Conservation (phyloP, 163 green algal species). For the Prototheca cutis region DNA sequence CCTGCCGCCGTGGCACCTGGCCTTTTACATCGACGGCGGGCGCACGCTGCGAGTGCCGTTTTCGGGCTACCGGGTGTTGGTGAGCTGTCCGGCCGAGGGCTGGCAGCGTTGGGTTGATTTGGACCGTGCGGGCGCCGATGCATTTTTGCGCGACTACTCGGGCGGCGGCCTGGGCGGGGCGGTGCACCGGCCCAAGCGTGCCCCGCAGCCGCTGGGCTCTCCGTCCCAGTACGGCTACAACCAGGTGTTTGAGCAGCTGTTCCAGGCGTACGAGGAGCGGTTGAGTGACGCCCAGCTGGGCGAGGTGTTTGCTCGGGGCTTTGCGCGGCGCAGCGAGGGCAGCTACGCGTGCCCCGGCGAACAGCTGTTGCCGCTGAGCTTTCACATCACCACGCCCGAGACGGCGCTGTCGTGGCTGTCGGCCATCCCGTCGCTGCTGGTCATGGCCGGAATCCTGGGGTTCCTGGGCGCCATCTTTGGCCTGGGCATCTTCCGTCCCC, state of each 20-base stretch:
- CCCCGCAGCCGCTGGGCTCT: slow-evolving; percentile 6
- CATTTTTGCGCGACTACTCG: slow-evolving; percentile 41
- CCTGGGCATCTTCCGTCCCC: slow-evolving; percentile 42
- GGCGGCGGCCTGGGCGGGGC: slow-evolving; percentile 19
- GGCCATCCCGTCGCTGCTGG: too few relatives aligned
- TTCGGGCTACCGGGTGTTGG: slow-evolving; percentile 38
- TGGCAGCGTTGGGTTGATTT: slow-evolving; percentile 37
- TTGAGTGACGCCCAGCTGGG: slow-evolving; percentile 7
- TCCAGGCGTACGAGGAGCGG: slow-evolving; percentile 60
- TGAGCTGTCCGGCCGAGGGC: slow-evolving; percentile 29
- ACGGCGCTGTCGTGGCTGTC: too few relatives aligned
- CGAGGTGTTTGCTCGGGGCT: neutral
- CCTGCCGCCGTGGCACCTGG: slow-evolving; percentile 41
- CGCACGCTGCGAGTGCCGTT: slow-evolving; percentile 43
- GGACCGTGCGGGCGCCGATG: slow-evolving; percentile 25
- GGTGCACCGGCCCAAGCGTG: slow-evolving; percentile 23
- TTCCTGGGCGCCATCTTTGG: slow-evolving; percentile 46
- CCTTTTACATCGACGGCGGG: slow-evolving; percentile 51
- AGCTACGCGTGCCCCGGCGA: slow-evolving; percentile 56
- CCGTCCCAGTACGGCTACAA: slow-evolving; percentile 49
- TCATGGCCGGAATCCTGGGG: too few relatives aligned
- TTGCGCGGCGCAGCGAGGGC: neutral
- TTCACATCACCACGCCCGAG: slow-evolving; percentile 8
- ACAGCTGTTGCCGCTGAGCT: slow-evolving; percentile 53
- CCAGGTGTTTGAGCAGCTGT: slow-evolving; percentile 66